These are phyloP conservation scores for Ophioceras dolichostomum DNA, from an alignment of 2,329 filamentous ascomycete species.

Conservation along the genomic window DNA sequence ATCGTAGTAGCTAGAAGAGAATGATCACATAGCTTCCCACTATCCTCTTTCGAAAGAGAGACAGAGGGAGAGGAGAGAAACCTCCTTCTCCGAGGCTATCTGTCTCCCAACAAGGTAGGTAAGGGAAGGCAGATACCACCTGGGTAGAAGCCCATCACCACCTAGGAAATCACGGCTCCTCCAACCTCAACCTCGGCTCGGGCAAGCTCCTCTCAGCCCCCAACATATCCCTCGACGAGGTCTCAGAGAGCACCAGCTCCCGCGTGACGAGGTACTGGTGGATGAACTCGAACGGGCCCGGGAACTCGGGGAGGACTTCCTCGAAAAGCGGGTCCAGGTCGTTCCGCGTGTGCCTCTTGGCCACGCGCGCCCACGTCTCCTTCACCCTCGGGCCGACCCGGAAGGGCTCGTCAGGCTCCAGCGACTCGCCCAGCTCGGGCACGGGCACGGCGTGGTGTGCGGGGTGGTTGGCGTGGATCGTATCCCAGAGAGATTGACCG, in stretches of 20 bases:
- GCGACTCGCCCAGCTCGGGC: too few species aligned
- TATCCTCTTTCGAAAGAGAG: too few species aligned
- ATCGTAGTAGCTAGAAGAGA: too few species aligned
- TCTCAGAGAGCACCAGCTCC: constrained; percentile 1
- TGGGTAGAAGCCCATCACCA: too few species aligned
- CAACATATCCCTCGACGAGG: constrained; percentile 1
- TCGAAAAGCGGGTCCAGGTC: constrained; percentile 1
- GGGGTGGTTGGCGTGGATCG: too few species aligned
- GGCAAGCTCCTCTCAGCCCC: neutral
- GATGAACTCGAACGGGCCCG: neutral
- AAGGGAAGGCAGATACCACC: too few species aligned
- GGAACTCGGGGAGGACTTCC: neutral
- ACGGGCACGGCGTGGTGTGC: too few species aligned
- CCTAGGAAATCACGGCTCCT: neutral
- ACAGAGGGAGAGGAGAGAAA: too few species aligned
- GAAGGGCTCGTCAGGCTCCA: constrained; percentile 2
- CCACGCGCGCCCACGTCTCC: constrained; percentile 2
- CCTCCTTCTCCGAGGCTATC: too few species aligned
- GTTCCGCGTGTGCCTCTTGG: constrained; percentile 1
- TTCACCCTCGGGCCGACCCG: neutral
- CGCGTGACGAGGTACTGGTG: constrained; percentile 1
- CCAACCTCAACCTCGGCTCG: neutral
- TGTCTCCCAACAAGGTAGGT: too few species aligned
- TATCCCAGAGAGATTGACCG: too few species aligned
- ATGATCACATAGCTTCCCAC: too few species aligned